Evolutionary conservation across 768 basidiomycete genomes (phyloP).

Genomic region (Mrakia gelida): DNA sequence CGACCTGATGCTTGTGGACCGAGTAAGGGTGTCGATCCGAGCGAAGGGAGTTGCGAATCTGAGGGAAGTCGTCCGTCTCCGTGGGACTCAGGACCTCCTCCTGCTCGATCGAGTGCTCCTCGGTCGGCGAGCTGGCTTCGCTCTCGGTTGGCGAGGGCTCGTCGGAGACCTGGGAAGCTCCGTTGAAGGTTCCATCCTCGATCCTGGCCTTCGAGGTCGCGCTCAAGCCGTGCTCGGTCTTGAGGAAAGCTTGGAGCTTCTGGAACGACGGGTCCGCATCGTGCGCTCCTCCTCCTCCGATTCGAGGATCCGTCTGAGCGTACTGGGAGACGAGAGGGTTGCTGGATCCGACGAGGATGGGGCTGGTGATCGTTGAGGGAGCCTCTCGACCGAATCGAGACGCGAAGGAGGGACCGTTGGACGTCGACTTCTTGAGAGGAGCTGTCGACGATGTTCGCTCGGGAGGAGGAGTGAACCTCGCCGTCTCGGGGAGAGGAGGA

Average conservation of each 20-base stretch:
- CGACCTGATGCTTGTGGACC: neutral
- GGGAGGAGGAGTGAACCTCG: neutral
- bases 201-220: neutral
- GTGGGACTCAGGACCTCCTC: neutral
- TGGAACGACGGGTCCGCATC: neutral
- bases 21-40: neutral
- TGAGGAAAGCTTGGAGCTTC: slow-evolving; percentile 6
- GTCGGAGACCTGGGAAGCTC: neutral
- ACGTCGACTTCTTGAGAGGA: neutral
- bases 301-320: neutral
- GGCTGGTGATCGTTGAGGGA: neutral
- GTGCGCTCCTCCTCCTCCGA: neutral
- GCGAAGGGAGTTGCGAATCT: no score
- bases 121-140: neutral
- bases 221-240: neutral
- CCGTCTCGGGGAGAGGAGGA: neutral
- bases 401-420: neutral
- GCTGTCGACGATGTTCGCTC: neutral
- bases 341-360: neutral
- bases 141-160: neutral
- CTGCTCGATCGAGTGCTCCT: neutral
- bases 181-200: neutral
- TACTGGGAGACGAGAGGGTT: slow-evolving; percentile 5
- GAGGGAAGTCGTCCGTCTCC: neutral
- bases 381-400: neutral